Conservation (phyloP, 2,329 filamentous ascomycete genomes). For the Rhinocladiella similis region DNA sequence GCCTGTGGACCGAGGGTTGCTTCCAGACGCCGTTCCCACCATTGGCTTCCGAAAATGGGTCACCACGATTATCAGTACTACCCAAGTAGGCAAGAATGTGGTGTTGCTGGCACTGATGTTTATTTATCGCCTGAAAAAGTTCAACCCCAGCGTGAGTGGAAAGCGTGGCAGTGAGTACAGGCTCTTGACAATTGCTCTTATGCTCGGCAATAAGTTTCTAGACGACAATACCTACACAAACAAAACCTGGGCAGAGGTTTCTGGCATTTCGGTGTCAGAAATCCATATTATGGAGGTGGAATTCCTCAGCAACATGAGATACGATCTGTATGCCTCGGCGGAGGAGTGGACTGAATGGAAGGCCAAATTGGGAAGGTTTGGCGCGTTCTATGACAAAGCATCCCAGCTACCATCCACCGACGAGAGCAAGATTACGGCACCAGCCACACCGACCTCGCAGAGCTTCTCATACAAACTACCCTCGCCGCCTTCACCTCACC, state of each 20-base stretch:
- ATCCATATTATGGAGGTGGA: constrained; percentile 99
- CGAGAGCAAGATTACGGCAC: constrained; percentile 25
- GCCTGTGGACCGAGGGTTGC: constrained; percentile 55
- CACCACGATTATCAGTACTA: constrained; percentile 83
- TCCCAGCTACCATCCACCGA: constrained; percentile 43
- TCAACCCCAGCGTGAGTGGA: constrained; percentile 84
- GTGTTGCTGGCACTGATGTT: constrained; percentile 87
- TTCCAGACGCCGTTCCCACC: constrained; percentile 71
- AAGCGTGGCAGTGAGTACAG: constrained; percentile 92
- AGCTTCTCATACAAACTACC: constrained; percentile 36
- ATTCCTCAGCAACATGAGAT: constrained; percentile 97
- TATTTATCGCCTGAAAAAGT: constrained; percentile 87
- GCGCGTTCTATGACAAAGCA: constrained; percentile 76
- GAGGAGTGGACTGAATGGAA: constrained; percentile 89
- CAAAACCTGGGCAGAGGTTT: constrained; percentile 77
- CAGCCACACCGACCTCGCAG: constrained; percentile 32
- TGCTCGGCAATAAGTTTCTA: constrained; percentile 98
- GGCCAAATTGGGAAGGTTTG: constrained; percentile 75
- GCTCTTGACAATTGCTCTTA: constrained; percentile 87
- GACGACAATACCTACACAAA: constrained; percentile 65
- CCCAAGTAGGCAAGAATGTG: constrained; percentile 94
- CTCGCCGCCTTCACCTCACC: constrained; percentile 28
- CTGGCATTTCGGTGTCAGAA: constrained; percentile 86
- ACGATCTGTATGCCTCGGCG: constrained; percentile 83
- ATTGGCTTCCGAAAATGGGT: constrained; percentile 92